phyloP scores from a whole-genome alignment of 768 basidiomycete species.

The Imleria badia region DNA sequence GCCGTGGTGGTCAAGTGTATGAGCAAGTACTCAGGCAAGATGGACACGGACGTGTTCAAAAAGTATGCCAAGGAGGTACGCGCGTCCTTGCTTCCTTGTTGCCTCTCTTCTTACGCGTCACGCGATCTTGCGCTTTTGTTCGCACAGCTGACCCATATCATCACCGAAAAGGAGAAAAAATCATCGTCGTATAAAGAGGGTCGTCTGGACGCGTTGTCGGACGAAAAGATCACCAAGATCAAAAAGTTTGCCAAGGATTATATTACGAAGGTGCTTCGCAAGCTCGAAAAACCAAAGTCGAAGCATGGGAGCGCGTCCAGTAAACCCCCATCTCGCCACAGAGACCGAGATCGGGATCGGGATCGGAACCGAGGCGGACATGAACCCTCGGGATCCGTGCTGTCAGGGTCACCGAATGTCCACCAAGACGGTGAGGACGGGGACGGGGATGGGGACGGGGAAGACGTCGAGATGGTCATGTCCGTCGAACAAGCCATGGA shows the following conservation, averaged over 20 bases:
- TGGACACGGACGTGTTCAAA: slow-evolving; percentile 87
- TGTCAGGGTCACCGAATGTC: slow-evolving; percentile 5
- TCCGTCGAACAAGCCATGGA: slow-evolving; percentile 48
- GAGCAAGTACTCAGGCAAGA: slow-evolving; percentile 79
- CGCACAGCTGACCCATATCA: slow-evolving; percentile 75
- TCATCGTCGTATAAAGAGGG: slow-evolving; percentile 74
- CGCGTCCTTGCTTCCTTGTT: not conserved
- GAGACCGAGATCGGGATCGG: slow-evolving; percentile 4
- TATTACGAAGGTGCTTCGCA: slow-evolving; percentile 74
- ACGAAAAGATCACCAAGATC: slow-evolving; percentile 87
- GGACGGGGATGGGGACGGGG: slow-evolving; percentile 16
- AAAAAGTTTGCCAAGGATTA: slow-evolving; percentile 94
- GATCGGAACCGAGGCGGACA: not conserved
- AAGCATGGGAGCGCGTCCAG: slow-evolving; percentile 16
- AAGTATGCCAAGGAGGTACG: slow-evolving; percentile 91
- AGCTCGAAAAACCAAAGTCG: slow-evolving; percentile 49
- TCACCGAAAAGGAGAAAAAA: slow-evolving; percentile 96
- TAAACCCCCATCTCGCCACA: slow-evolving; percentile 16
- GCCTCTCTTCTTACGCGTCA: slow-evolving; percentile 4
- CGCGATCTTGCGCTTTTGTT: not conserved
- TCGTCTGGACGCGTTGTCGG: slow-evolving; percentile 71
- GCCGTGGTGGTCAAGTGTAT: slow-evolving; percentile 90
- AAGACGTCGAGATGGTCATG: slow-evolving; percentile 34
- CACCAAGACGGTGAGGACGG: slow-evolving; percentile 10
- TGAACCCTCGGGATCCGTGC: slow-evolving; percentile 13